A percentile compares a stretch with the other conserved stretches of the same genome.
phyloP scores from a whole-genome alignment of 305 asterid genomes.

The Fraxinus greggii region DNA sequence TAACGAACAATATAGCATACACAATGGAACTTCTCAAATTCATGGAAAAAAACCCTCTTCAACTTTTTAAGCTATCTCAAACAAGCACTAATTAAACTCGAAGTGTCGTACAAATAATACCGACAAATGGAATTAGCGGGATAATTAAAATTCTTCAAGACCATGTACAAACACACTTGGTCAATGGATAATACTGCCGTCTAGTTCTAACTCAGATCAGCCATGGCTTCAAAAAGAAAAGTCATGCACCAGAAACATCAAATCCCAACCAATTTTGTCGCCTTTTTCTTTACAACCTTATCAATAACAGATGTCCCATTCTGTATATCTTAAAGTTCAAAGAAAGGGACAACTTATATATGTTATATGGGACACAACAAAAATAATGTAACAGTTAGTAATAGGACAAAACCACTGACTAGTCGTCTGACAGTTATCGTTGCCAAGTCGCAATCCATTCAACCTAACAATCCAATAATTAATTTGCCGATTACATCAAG shows the following conservation, averaged over 20 bases:
- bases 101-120: no score
- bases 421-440: neutral
- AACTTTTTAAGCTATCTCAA: neutral
- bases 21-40: no score
- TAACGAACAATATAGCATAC: no score
- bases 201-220: neutral
- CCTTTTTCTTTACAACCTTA: neutral
- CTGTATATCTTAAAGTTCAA: neutral
- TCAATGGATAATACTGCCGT: neutral
- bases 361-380: neutral
- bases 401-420: neutral
- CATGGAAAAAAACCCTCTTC: neutral
- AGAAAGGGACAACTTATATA: neutral
- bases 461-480: neutral
- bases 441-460: neutral
- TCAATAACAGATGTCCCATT: slow-evolving; percentile 1
- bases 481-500: neutral
- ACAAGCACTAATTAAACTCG: neutral
- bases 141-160: neutral
- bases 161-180: neutral
- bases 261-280: slow-evolving; percentile 14
- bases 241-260: neutral
- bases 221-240: neutral
- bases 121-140: neutral
- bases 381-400: neutral